Percentiles rank a stretch among this genome's conserved stretches.
Evolutionary conservation across 495 filamentous ascomycete species (phyloP).

Genomic region (Aspergillus diversus): DNA sequence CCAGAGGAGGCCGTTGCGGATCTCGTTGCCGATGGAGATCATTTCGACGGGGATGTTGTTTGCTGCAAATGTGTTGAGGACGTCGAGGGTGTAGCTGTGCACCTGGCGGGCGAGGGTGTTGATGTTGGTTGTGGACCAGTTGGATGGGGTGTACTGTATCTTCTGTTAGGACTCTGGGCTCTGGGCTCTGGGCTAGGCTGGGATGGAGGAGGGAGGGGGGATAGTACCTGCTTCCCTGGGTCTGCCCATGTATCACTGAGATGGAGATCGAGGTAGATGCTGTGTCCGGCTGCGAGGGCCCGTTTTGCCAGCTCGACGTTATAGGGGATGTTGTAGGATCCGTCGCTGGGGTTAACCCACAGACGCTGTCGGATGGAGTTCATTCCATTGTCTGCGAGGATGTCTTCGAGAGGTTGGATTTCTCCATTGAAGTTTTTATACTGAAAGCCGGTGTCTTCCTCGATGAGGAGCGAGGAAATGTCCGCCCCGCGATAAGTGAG

Average conservation of each 20-base stretch:
- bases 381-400: conserved; percentile 64
- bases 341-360: conserved; percentile 71
- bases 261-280: conserved; percentile 71
- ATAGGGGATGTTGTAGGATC: conserved; percentile 70
- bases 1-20: conserved; percentile 65
- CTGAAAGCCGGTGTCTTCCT: conserved; percentile 61
- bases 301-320: conserved; percentile 67
- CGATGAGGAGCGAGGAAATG: conserved; percentile 70
- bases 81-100: conserved; percentile 66
- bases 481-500: conserved; percentile 71
- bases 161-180: neutral
- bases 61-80: conserved; percentile 60
- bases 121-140: conserved; percentile 61
- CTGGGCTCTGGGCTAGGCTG: neutral
- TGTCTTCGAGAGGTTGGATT: conserved; percentile 60
- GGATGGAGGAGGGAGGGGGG: neutral
- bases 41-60: conserved; percentile 59
- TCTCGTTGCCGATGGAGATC: conserved; percentile 73
- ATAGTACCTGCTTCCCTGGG: conserved; percentile 45
- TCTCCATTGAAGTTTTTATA: conserved; percentile 62
- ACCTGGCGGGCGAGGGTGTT: conserved; percentile 62
- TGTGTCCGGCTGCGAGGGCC: conserved; percentile 63
- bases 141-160: conserved; percentile 53
- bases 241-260: conserved; percentile 69
- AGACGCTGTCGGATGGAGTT: conserved; percentile 74